Evolutionary conservation across 495 filamentous ascomycete genomes (phyloP).

Genomic region (Staphylotrichum longicolle): DNA sequence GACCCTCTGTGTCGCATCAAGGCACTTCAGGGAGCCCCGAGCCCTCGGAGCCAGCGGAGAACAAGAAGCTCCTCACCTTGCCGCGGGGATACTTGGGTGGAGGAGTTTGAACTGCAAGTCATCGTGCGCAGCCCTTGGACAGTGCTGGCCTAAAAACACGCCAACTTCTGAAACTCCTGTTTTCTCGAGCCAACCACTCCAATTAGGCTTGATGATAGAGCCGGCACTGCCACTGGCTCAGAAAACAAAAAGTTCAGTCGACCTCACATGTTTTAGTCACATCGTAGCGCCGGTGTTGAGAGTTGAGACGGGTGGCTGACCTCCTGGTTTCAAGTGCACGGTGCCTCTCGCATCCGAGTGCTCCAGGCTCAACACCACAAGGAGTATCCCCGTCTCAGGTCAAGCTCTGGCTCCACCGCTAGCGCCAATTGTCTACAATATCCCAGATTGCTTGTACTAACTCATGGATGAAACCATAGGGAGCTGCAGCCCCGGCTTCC

Average conservation of each 20-base stretch:
- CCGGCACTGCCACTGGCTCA: background rate
- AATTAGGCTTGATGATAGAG: too few relatives aligned
- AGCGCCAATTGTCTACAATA: too few relatives aligned
- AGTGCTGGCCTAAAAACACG: too few relatives aligned
- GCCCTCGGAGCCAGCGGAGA: too few relatives aligned
- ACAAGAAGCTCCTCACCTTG: too few relatives aligned
- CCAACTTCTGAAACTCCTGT: too few relatives aligned
- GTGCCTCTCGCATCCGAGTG: conserved; percentile 4
- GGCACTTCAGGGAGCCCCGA: too few relatives aligned
- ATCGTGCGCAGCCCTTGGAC: too few relatives aligned
- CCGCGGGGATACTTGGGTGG: too few relatives aligned
- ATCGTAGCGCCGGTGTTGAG: background rate
- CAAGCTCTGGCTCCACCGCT: background rate
- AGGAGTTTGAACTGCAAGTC: too few relatives aligned
- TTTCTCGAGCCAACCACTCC: too few relatives aligned
- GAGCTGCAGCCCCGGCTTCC: background rate
- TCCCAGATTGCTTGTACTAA: background rate
- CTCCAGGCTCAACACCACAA: background rate
- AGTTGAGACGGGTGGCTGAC: conserved; percentile 1
- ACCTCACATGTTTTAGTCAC: background rate
- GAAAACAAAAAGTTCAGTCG: background rate
- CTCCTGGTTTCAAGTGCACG: conserved; percentile 4
- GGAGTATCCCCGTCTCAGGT: background rate
- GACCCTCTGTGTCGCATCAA: too few relatives aligned
- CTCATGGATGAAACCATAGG: background rate